phyloP scores from a whole-genome alignment of 805 yeast genomes.

The Wilhelminamyces savonicus region DNA sequence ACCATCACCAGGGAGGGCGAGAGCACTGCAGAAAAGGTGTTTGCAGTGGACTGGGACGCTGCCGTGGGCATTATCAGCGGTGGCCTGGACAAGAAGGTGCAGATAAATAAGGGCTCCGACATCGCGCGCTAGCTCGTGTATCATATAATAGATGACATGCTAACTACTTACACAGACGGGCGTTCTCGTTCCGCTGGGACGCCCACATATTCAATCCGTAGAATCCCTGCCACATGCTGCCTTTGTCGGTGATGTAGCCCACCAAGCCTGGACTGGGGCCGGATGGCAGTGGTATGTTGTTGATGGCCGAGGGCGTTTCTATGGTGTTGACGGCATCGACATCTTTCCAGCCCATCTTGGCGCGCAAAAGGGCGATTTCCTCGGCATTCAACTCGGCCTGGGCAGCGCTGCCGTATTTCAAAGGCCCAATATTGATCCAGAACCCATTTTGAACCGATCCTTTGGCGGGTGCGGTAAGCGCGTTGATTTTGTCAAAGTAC shows the following conservation, averaged over 20 bases:
- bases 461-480: slow-evolving; percentile 29
- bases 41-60: slow-evolving; percentile 79
- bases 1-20: slow-evolving; percentile 69
- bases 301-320: too few relatives aligned
- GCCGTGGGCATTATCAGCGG: slow-evolving; percentile 84
- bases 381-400: slow-evolving; percentile 65
- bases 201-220: slow-evolving; percentile 63
- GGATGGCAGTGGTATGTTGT: neutral
- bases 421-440: slow-evolving; percentile 92
- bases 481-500: slow-evolving; percentile 61
- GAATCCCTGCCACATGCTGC: slow-evolving; percentile 72
- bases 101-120: slow-evolving; percentile 53
- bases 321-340: slow-evolving; percentile 8
- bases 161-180: neutral
- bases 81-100: slow-evolving; percentile 90
- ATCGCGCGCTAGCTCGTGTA: too few relatives aligned
- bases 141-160: slow-evolving; percentile 8
- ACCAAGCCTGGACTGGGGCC: slow-evolving; percentile 25
- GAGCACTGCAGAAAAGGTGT: slow-evolving; percentile 55
- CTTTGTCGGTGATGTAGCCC: slow-evolving; percentile 62
- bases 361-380: slow-evolving; percentile 55
- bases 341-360: slow-evolving; percentile 57
- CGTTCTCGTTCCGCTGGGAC: slow-evolving; percentile 27
- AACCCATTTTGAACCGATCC: slow-evolving; percentile 36
- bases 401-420: slow-evolving; percentile 86